Percentiles rank a stretch among this genome's conserved stretches.
Conservation (phyloP, 495 filamentous ascomycete species). For the Paragyromitra xinjiangensis region DNA sequence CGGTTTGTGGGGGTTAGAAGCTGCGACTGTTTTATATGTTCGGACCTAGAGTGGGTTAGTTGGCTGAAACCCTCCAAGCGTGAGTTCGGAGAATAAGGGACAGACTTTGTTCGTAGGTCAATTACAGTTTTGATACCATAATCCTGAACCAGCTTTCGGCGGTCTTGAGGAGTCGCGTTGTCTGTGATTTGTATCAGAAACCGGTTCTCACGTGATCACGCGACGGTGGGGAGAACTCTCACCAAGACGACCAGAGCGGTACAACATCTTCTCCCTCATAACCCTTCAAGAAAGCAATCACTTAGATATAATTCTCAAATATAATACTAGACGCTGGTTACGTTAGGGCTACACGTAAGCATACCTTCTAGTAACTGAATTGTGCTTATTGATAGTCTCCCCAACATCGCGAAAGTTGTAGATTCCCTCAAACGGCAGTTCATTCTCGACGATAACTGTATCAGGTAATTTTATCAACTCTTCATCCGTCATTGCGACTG, state of each 20-base stretch:
- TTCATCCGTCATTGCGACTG: background rate
- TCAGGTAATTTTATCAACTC: background rate
- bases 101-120: conserved; percentile 78
- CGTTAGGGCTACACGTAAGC: background rate
- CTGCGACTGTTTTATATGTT: conserved; percentile 44
- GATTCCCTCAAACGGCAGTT: conserved; percentile 68
- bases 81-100: background rate
- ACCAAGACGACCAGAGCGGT: conserved; percentile 77
- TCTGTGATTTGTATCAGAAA: conserved; percentile 62
- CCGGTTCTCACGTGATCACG: background rate
- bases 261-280: conserved; percentile 75
- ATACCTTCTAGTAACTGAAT: conserved; percentile 55
- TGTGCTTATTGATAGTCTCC: conserved; percentile 70
- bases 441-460: background rate
- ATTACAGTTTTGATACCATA: conserved; percentile 75
- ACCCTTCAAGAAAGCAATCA: conserved; percentile 59
- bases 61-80: background rate
- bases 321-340: background rate
- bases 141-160: conserved; percentile 67
- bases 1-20: background rate
- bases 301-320: background rate
- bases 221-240: conserved; percentile 30
- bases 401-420: conserved; percentile 89
- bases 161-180: conserved; percentile 73
- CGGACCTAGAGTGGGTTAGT: conserved; percentile 2